Conservation (phyloP, 176 grass and related monocot species). For the Oryza officinalis region DNA sequence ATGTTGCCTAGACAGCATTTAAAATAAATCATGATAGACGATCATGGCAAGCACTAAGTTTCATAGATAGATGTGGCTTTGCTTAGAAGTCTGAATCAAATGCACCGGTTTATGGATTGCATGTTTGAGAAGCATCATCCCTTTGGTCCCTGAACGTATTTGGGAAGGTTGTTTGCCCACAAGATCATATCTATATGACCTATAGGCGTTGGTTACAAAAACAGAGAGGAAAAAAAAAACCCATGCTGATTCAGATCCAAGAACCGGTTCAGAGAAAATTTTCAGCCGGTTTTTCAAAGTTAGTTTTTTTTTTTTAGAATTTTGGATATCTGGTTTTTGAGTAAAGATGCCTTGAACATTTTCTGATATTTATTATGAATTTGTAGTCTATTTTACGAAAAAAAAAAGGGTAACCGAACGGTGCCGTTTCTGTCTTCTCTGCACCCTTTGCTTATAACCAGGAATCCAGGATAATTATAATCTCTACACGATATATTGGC, state of each 20-base stretch:
- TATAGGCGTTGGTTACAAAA: background rate
- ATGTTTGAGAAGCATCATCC: constrained; percentile 21
- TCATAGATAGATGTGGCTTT: background rate
- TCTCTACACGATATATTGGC: background rate
- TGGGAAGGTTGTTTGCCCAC: background rate
- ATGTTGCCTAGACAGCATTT: background rate
- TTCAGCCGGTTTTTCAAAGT: background rate
- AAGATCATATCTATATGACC: background rate
- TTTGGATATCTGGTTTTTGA: background rate
- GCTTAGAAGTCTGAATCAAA: constrained; percentile 29
- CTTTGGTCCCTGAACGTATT: constrained; percentile 2
- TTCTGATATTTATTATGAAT: background rate
- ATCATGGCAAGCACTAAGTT: constrained; percentile 46
- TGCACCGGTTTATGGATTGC: constrained; percentile 15
- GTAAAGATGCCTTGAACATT: background rate
- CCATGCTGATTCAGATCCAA: background rate
- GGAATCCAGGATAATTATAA: background rate
- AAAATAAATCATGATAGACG: background rate
- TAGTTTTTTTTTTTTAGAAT: background rate
- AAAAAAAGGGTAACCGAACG: too few relatives aligned
- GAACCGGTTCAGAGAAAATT: background rate
- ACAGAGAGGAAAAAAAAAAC: too few relatives aligned
- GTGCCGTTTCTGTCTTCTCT: background rate
- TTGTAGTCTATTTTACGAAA: too few relatives aligned
- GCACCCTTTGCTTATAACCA: background rate